phyloP scores from a whole-genome alignment of 2,329 filamentous ascomycete species.

The Drechslera avenae region DNA sequence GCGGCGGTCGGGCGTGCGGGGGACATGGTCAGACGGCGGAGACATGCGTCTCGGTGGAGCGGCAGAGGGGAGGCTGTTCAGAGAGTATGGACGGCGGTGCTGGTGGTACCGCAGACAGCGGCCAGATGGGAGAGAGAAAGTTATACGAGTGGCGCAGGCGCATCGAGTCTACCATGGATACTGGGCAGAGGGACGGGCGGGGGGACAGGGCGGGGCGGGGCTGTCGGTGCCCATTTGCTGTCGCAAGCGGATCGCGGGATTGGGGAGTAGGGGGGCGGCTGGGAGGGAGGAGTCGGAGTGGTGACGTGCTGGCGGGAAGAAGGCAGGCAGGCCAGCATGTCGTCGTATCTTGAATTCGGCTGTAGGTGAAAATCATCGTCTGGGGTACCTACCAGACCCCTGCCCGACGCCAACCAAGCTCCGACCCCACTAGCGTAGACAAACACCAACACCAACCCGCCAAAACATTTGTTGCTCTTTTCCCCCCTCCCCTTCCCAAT shows the following conservation, averaged over 20 bases:
- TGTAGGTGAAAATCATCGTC: constrained; percentile 15
- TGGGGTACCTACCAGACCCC: constrained; percentile 17
- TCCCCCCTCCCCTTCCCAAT: constrained; percentile 5
- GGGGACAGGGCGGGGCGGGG: constrained; percentile 29
- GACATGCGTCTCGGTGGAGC: constrained; percentile 41
- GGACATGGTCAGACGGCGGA: constrained; percentile 43
- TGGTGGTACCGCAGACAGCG: constrained; percentile 3
- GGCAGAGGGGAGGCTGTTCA: not conserved
- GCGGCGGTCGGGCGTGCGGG: constrained; percentile 47
- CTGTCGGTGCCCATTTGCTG: constrained; percentile 22
- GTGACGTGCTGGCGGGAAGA: constrained; percentile 11
- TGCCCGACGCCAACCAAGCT: constrained; percentile 9
- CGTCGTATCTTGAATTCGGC: constrained; percentile 11
- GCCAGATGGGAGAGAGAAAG: constrained; percentile 2
- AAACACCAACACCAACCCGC: constrained; percentile 25
- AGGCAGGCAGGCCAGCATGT: constrained; percentile 2
- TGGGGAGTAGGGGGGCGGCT: too few relatives aligned
- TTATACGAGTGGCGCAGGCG: constrained; percentile 22
- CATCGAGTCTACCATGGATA: constrained; percentile 27
- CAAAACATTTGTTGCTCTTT: constrained; percentile 17
- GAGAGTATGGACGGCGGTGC: not conserved
- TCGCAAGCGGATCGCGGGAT: constrained; percentile 1
- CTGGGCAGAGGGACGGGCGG: constrained; percentile 4
- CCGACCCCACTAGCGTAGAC: constrained; percentile 10
- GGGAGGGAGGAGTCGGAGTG: not conserved